phyloP scores from a whole-genome alignment of 768 basidiomycete species.

The Gloeopeniophorella convolvens region DNA sequence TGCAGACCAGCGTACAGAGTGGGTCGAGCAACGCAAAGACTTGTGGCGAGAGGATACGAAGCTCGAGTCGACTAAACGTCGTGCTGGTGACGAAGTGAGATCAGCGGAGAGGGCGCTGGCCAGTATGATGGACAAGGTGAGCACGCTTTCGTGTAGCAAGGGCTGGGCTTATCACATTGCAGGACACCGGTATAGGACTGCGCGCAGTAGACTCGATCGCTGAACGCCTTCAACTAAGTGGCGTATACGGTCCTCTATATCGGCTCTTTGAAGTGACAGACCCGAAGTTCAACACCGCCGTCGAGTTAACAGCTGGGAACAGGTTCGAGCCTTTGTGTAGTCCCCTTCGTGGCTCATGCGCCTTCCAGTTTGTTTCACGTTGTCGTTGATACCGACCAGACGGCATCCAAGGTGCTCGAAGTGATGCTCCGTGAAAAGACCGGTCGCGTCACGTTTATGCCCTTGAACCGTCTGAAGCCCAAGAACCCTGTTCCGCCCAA shows the following conservation, averaged over 20 bases:
- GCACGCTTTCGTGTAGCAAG: conserved; percentile 5
- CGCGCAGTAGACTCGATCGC: conserved; percentile 82
- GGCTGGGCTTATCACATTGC: conserved; percentile 6
- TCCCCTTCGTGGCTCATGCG: not conserved
- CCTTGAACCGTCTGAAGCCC: conserved; percentile 87
- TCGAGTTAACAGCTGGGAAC: conserved; percentile 94
- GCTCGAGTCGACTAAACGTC: conserved; percentile 65
- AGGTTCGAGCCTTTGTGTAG: conserved; percentile 44
- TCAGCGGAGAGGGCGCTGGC: conserved; percentile 72
- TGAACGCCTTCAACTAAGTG: conserved; percentile 62
- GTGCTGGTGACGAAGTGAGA: conserved; percentile 76
- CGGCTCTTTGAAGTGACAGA: conserved; percentile 89
- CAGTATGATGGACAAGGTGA: conserved; percentile 94
- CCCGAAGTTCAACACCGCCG: conserved; percentile 80
- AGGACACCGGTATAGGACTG: conserved; percentile 91
- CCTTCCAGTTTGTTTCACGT: conserved; percentile 85
- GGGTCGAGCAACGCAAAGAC: conserved; percentile 82
- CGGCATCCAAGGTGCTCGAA: conserved; percentile 85
- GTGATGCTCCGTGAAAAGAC: conserved; percentile 90
- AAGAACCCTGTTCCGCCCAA: conserved; percentile 59
- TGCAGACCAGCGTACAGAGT: conserved; percentile 61
- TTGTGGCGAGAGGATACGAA: conserved; percentile 94
- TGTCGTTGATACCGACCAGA: conserved; percentile 95
- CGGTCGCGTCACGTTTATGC: conserved; percentile 97
- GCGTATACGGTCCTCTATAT: conserved; percentile 93